phyloP scores from a whole-genome alignment of 345 rosid species.

The Syzygium jambos region DNA sequence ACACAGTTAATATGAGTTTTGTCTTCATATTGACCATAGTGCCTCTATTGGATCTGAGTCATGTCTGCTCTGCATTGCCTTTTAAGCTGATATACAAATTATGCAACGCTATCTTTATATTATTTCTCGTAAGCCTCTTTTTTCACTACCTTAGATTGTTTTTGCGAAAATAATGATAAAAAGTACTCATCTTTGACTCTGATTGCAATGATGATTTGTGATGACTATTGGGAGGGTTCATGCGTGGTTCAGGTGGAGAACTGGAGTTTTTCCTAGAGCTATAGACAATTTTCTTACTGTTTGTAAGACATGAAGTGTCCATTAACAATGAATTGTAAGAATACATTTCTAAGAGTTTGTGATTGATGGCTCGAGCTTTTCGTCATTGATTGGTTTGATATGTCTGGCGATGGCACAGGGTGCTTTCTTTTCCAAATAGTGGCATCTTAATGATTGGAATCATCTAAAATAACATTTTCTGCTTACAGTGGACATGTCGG shows the following conservation, averaged over 20 bases:
- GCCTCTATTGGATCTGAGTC: no score
- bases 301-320: background rate
- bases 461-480: background rate
- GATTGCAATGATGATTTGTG: no score
- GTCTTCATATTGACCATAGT: no score
- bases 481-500: background rate
- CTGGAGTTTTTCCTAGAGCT: conserved; percentile 11
- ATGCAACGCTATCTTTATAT: no score
- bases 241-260: conserved; percentile 47
- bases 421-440: background rate
- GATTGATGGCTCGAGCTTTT: background rate
- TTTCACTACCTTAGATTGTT: no score
- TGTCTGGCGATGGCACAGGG: background rate
- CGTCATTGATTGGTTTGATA: background rate
- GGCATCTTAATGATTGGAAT: background rate
- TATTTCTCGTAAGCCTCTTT: no score
- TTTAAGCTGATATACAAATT: no score
- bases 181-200: no score
- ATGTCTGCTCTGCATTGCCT: no score
- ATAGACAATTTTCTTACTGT: background rate
- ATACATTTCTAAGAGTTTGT: background rate
- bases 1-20: no score
- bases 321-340: background rate
- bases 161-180: no score
- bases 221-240: no score